Percentiles rank a stretch among this genome's conserved stretches.
phyloP scores from a whole-genome alignment of 371 early-diverging fungal genomes.

The Zancudomyces culisetae region DNA sequence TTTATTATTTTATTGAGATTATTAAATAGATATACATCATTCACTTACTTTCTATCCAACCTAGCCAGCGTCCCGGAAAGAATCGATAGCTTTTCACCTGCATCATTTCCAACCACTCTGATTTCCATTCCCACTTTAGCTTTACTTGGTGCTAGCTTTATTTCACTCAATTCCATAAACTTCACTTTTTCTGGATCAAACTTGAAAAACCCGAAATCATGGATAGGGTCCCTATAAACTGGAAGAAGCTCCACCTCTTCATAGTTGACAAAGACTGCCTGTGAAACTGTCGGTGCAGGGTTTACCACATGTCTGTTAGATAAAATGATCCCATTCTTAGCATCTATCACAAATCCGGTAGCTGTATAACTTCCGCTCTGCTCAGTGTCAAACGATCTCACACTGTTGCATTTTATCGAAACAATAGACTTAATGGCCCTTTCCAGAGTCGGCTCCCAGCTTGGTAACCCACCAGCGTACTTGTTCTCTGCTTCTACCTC shows the following conservation, averaged over 20 bases:
- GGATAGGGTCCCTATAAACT: conserved; percentile 75
- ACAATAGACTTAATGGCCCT: conserved; percentile 60
- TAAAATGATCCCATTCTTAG: conserved; percentile 61
- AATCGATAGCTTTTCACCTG: conserved; percentile 81
- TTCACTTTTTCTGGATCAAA: conserved; percentile 62
- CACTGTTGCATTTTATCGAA: conserved; percentile 61
- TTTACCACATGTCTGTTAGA: conserved; percentile 87
- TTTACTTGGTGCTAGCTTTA: conserved; percentile 54
- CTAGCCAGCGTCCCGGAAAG: conserved; percentile 74
- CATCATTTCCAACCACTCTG: conserved; percentile 86
- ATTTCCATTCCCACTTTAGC: conserved; percentile 83
- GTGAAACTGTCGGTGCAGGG: conserved; percentile 77
- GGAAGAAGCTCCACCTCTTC: conserved; percentile 77
- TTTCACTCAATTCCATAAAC: conserved; percentile 61
- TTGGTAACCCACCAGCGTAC: not conserved
- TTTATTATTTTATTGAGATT: too few relatives aligned
- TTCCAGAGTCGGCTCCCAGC: conserved; percentile 3
- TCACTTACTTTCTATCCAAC: conserved; percentile 38
- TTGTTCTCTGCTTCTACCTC: conserved; percentile 5
- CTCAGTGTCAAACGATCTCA: conserved; percentile 76
- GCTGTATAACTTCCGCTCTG: conserved; percentile 54
- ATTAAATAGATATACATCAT: conserved; percentile 34
- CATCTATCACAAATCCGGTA: conserved; percentile 89
- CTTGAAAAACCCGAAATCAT: conserved; percentile 79
- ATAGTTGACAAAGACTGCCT: conserved; percentile 73